These are phyloP conservation scores for Hymenoscyphus fructigenus DNA, from an alignment of 2,329 filamentous ascomycete genomes.

Conservation along the genomic window DNA sequence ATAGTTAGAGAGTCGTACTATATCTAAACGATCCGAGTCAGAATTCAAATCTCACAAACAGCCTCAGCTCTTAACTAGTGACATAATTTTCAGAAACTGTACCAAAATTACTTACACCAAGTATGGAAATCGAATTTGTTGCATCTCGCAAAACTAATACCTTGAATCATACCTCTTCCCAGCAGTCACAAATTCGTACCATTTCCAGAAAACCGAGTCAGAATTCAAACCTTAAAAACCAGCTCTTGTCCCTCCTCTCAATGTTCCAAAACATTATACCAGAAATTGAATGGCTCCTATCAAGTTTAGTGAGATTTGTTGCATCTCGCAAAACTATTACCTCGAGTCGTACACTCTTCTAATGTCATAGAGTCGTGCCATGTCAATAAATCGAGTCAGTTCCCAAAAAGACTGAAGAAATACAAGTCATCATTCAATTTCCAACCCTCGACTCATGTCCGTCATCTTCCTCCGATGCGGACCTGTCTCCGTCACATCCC, in stretches of 20 bases:
- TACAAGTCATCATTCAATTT: neutral
- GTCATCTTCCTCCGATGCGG: neutral
- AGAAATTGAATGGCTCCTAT: neutral
- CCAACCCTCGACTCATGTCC: neutral
- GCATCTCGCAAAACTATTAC: neutral
- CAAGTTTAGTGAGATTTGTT: neutral
- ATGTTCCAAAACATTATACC: neutral
- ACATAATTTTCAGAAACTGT: too few relatives aligned
- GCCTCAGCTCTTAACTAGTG: too few relatives aligned
- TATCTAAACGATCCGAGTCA: too few relatives aligned
- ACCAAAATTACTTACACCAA: too few relatives aligned
- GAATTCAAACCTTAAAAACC: neutral
- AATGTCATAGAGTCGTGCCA: neutral
- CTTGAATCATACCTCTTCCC: neutral
- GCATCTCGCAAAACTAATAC: neutral
- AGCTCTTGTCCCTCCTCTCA: too few relatives aligned
- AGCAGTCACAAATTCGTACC: neutral
- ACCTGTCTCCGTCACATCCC: conserved; percentile 1
- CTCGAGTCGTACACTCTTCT: neutral
- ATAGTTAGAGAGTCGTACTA: neutral
- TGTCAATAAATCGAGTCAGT: neutral
- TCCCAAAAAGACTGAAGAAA: neutral
- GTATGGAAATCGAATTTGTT: neutral
- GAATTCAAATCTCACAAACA: too few relatives aligned
- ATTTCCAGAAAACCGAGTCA: too few relatives aligned